Conservation (phyloP, 495 filamentous ascomycete genomes). For the Margaritispora aquatica region DNA sequence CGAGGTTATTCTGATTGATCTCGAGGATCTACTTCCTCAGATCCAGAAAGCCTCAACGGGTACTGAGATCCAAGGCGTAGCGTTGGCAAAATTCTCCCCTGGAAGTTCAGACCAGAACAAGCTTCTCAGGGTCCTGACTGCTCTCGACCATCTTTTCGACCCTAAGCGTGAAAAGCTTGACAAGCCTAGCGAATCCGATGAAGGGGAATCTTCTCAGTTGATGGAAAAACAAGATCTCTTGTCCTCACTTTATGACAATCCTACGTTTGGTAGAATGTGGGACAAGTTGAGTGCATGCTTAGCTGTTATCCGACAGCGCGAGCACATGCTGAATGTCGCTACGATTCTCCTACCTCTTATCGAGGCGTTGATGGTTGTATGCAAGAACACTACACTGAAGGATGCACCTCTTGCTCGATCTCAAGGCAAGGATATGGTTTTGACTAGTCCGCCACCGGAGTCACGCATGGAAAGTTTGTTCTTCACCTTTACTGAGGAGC, state of each 20-base stretch:
- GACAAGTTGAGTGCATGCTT: conserved; percentile 90
- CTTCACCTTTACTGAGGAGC: conserved; percentile 97
- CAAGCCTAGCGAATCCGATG: conserved; percentile 34
- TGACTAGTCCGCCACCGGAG: conserved; percentile 74
- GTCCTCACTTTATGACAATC: conserved; percentile 79
- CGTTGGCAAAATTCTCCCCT: conserved; percentile 91
- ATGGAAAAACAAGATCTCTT: conserved; percentile 73
- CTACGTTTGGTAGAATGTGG: conserved; percentile 87
- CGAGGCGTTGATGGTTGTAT: conserved; percentile 97
- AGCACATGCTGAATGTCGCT: conserved; percentile 93
- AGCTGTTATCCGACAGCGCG: conserved; percentile 77
- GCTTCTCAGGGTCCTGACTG: conserved; percentile 85
- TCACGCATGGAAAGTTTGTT: conserved; percentile 83
- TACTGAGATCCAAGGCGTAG: conserved; percentile 91
- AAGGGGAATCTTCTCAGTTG: conserved; percentile 45
- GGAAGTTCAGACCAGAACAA: conserved; percentile 94
- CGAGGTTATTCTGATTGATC: conserved; percentile 72
- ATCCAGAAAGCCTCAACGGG: conserved; percentile 81
- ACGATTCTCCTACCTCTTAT: conserved; percentile 91
- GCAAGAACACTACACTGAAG: conserved; percentile 89
- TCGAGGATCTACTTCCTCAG: conserved; percentile 81
- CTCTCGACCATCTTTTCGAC: conserved; percentile 93
- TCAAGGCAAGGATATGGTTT: conserved; percentile 58
- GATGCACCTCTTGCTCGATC: conserved; percentile 32
- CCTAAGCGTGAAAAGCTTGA: conserved; percentile 56